phyloP scores from a whole-genome alignment of 768 basidiomycete genomes.

The Mycena amicta region DNA sequence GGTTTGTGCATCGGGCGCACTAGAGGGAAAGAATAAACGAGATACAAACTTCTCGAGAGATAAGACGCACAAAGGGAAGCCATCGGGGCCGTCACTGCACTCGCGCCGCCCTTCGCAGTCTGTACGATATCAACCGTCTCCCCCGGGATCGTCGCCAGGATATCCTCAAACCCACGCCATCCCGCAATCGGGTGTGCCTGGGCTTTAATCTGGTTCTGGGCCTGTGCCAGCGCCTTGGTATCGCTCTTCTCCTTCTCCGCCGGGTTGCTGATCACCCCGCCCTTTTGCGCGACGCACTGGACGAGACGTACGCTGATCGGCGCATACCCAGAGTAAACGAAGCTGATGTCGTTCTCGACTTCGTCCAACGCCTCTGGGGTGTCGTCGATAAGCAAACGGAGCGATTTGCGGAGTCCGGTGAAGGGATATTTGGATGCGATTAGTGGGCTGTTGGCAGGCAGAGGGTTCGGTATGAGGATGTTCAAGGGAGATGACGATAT shows the following conservation, averaged over 20 bases:
- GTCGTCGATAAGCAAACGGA: constrained; percentile 93
- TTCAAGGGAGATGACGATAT: constrained; percentile 68
- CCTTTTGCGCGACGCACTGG: constrained; percentile 92
- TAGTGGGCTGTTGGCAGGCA: constrained; percentile 52
- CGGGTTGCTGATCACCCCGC: constrained; percentile 83
- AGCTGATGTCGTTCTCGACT: constrained; percentile 92
- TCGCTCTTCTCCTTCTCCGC: constrained; percentile 56
- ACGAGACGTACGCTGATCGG: constrained; percentile 90
- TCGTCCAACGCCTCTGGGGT: constrained; percentile 74
- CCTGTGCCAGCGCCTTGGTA: constrained; percentile 39
- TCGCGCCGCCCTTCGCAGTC: constrained; percentile 36
- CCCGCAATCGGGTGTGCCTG: constrained; percentile 92
- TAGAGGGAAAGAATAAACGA: constrained; percentile 26
- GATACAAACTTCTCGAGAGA: constrained; percentile 2
- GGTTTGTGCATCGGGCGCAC: constrained; percentile 58
- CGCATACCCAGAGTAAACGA: constrained; percentile 96
- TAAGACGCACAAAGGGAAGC: constrained; percentile 35
- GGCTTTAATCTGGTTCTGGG: constrained; percentile 47
- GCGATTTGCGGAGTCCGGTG: constrained; percentile 70
- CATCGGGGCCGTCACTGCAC: constrained; percentile 29
- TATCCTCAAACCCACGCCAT: constrained; percentile 98
- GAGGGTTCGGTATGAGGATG: constrained; percentile 66
- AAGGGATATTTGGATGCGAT: constrained; percentile 69
- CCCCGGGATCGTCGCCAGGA: constrained; percentile 79
- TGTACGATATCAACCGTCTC: constrained; percentile 80